phyloP scores from a whole-genome alignment of 2,329 filamentous ascomycete species.

The Pseudogymnoascus sp. region DNA sequence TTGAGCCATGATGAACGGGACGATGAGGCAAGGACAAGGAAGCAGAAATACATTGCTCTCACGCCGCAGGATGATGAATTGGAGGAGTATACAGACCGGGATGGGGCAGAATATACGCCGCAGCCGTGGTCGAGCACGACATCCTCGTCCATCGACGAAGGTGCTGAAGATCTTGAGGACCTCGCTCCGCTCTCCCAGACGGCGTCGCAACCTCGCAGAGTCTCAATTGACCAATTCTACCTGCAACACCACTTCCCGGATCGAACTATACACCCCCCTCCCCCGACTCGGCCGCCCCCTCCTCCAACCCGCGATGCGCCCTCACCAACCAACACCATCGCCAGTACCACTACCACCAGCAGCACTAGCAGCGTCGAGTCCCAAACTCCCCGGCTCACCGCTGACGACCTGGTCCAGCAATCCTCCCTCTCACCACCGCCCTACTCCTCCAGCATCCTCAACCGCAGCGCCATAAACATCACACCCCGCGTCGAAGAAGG shows the following conservation, averaged over 20 bases:
- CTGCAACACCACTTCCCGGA: background rate
- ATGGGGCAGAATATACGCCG: background rate
- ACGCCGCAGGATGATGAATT: background rate
- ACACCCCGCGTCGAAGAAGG: conserved; percentile 32
- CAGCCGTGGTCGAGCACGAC: background rate
- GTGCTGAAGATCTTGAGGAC: background rate
- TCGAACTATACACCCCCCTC: background rate
- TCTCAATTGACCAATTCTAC: background rate
- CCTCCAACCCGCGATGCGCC: background rate
- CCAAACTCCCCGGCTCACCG: background rate
- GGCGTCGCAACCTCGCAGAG: background rate
- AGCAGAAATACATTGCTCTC: background rate
- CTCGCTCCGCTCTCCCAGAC: background rate
- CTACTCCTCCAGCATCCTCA: background rate
- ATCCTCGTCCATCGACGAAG: background rate
- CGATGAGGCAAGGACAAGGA: background rate
- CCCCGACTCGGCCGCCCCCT: background rate
- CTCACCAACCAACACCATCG: background rate
- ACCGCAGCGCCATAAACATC: conserved; percentile 18
- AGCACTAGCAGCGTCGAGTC: background rate
- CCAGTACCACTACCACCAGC: background rate
- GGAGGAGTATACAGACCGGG: background rate
- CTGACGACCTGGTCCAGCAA: background rate
- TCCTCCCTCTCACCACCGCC: background rate
- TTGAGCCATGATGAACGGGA: background rate